phyloP scores from a whole-genome alignment of 2,329 filamentous ascomycete genomes.

The Ophiostoma sp. region DNA sequence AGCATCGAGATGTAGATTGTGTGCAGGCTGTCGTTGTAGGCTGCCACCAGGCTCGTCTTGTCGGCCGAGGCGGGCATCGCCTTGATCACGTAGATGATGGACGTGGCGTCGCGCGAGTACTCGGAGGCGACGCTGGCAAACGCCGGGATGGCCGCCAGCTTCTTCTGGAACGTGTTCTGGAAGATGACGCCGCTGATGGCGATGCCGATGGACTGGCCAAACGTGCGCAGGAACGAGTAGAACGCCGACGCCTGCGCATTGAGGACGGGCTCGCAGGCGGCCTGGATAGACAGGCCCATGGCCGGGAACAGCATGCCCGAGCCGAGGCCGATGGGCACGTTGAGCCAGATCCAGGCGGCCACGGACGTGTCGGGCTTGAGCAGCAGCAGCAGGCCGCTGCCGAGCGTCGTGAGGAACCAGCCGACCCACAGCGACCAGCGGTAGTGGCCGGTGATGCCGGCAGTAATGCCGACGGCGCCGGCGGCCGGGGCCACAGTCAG shows the following conservation, averaged over 20 bases:
- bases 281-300: slow-evolving; percentile 39
- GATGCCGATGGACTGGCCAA: slow-evolving; percentile 41
- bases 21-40: slow-evolving; percentile 50
- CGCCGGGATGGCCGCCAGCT: slow-evolving; percentile 23
- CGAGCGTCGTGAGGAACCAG: slow-evolving; percentile 30
- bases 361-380: slow-evolving; percentile 28
- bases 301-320: slow-evolving; percentile 39
- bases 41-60: slow-evolving; percentile 34
- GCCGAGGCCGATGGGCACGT: slow-evolving; percentile 36
- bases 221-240: slow-evolving; percentile 40
- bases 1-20: slow-evolving; percentile 52
- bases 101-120: slow-evolving; percentile 52
- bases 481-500: slow-evolving; percentile 29
- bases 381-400: slow-evolving; percentile 29
- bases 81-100: slow-evolving; percentile 51
- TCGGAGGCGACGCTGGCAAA: slow-evolving; percentile 33
- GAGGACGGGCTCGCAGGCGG: slow-evolving; percentile 36
- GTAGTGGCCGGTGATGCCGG: slow-evolving; percentile 28
- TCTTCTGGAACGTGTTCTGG: slow-evolving; percentile 34
- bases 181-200: slow-evolving; percentile 40
- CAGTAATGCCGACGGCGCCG: slow-evolving; percentile 26
- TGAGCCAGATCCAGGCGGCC: slow-evolving; percentile 36
- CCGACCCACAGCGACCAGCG: slow-evolving; percentile 35
- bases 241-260: slow-evolving; percentile 38
- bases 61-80: slow-evolving; percentile 39